Base-by-base conservation (phyloP, 257 asterid species). In the Coffea eugenioides region DNA sequence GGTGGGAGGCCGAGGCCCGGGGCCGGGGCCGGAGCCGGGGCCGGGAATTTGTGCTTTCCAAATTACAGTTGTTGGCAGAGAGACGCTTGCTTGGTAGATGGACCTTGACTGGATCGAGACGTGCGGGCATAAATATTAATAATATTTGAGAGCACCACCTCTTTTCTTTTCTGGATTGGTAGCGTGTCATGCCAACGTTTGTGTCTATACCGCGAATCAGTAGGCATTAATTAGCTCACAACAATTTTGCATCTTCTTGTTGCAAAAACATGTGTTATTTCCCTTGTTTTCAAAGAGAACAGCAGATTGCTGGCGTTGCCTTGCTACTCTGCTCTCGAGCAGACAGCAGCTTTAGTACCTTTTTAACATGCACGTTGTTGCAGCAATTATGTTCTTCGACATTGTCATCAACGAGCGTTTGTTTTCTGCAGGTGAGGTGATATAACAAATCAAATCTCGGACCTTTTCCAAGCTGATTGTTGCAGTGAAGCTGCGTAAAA, bases 151-250 rank as follows among this genome's bases (percentile, higher is more conserved):
- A 39, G 43, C 43, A 39, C 16, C 62, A 15, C 48, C 59, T 76
- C 49, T 49, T 65, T 66, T 31, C 74, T 27, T 65, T 66, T 31
- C 74, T 27, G 74, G 51, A 20, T 73, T 23, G 4, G n/a, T 64
- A 80, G 62, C 82, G 71, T 79, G 78, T 13, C 72, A 61, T 5
- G 21, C 13, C 57, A 23, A 48, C 56, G 65, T 51, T 25, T 23
- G 59, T 31, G 66, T 67, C 82, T 48, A 3, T 34, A 27, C 43
- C 23, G 73, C 20, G 59, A 15, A 36, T 36, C 34, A 41, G 62
- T n/a, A 46, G 70, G 21, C 34, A 31, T 31, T 31, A 31, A 18
- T 39, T 57, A 9, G 71, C 46, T 27, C 27, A 31, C 34, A 31
- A 31, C 34, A 31, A 31, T 31, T 31, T 31, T 31, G 34, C 34